phyloP scores from a whole-genome alignment of 768 basidiomycete genomes.

The Dentipellis fragilis region DNA sequence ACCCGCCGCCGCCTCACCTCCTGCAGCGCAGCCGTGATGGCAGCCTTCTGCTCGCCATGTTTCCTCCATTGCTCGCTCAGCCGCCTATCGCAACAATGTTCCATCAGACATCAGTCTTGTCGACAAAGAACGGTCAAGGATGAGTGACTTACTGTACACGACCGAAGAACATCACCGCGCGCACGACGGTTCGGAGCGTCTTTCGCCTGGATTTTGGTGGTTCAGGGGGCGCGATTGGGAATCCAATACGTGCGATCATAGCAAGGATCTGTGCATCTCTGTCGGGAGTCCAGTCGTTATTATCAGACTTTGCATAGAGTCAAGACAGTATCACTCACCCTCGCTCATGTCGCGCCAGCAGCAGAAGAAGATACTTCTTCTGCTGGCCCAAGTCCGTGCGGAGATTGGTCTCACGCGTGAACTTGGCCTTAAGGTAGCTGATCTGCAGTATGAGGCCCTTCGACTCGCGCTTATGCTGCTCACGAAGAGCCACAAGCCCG shows the following conservation, averaged over 20 bases:
- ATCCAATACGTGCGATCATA: slow-evolving; percentile 69
- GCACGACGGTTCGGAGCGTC: slow-evolving; percentile 46
- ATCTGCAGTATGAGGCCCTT: slow-evolving; percentile 89
- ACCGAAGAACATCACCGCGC: slow-evolving; percentile 53
- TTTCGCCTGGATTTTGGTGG: slow-evolving; percentile 29
- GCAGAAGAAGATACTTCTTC: slow-evolving; percentile 74
- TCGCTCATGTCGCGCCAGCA: slow-evolving; percentile 62
- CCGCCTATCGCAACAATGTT: slow-evolving; percentile 30
- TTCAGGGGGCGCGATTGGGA: slow-evolving; percentile 33
- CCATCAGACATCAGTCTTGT: background rate
- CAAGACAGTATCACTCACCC: slow-evolving; percentile 34
- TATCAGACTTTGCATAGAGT: background rate
- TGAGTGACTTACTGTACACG: slow-evolving; percentile 44
- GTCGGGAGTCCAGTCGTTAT: background rate
- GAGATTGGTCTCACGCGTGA: slow-evolving; percentile 74
- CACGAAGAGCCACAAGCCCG: slow-evolving; percentile 44
- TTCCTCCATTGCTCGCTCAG: slow-evolving; percentile 56
- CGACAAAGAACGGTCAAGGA: no score
- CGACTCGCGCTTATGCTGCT: slow-evolving; percentile 76
- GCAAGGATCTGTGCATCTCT: slow-evolving; percentile 68
- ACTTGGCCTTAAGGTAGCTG: slow-evolving; percentile 85
- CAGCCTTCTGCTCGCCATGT: slow-evolving; percentile 49
- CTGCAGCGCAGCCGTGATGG: slow-evolving; percentile 54
- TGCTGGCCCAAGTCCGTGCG: slow-evolving; percentile 73
- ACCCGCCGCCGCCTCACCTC: slow-evolving; percentile 41